Conservation (phyloP, 306 rosid genomes). For the Inga laurina region DNA sequence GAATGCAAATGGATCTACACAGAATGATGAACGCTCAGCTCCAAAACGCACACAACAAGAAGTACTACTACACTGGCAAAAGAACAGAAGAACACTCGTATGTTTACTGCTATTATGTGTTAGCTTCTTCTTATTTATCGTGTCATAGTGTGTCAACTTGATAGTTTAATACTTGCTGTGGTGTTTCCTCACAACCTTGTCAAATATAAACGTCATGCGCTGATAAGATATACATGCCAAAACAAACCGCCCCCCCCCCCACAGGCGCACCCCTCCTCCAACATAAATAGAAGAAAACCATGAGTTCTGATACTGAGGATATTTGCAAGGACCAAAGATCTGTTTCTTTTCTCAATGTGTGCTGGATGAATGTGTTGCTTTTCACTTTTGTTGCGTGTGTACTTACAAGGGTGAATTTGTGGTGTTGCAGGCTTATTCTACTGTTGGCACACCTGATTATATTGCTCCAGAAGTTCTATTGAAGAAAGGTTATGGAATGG, state of each 20-base stretch:
- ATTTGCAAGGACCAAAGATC: slow-evolving; percentile 5
- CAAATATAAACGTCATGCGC: background rate
- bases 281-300: background rate
- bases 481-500: slow-evolving; percentile 98
- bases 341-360: background rate
- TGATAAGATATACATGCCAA: slow-evolving; percentile 5
- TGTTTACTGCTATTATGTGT: slow-evolving; percentile 36
- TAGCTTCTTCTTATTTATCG: slow-evolving; percentile 15
- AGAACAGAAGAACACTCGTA: slow-evolving; percentile 95
- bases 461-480: slow-evolving; percentile 99
- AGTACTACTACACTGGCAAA: slow-evolving; percentile 94
- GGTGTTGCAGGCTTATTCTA: slow-evolving; percentile 89
- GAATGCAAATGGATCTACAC: slow-evolving; percentile 57
- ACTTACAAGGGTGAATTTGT: slow-evolving; percentile 30
- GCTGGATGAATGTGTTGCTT: background rate
- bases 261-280: background rate
- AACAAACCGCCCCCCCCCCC: background rate
- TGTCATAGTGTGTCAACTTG: slow-evolving; percentile 2
- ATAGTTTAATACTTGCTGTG: slow-evolving; percentile 7
- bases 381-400: slow-evolving; percentile 9
- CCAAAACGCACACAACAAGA: slow-evolving; percentile 94
- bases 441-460: slow-evolving; percentile 99
- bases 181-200: background rate
- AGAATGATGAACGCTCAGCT: slow-evolving; percentile 60
- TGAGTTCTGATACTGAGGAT: slow-evolving; percentile 19